Base-by-base conservation (phyloP, 768 basidiomycete genomes). In the Lactarius sanguifluus region DNA sequence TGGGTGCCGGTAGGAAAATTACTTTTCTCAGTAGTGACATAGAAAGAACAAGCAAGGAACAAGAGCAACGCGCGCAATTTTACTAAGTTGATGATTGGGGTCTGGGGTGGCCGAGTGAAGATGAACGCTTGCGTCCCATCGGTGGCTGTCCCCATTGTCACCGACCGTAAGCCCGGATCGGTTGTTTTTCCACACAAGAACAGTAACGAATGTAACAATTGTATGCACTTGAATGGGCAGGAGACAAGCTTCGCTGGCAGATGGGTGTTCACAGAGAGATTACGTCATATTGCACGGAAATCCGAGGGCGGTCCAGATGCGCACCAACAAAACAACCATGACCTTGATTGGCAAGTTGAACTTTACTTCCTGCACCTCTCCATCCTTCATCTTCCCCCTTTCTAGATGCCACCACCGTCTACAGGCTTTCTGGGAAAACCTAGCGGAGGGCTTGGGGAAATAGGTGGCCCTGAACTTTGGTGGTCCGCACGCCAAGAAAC, bases 391-490 rank as follows among this genome's bases (percentile, higher is more conserved):
- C 18, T 30, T 3, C 13, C 16, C 38, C 38, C 15, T 40, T 40
- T 56, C 36, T 58, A 34, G 34, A 36, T 58, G 36, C 20, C 13
- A 23, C n/a, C 25, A 56, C 18, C 16, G 9, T 20, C 15, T 25
- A 36, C 32, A 47, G 59, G 25, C 36, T 45, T 56, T 43, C 25
- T 56, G 9, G 64, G 52, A 16, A 16, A 54, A 16, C 52, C 52
- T 9, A n/a, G 34, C 23, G 52, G 52, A 25, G 25, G 30, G 13
- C 23, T 30, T 12, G 61, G 41, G n/a, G 25, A 38, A 1, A 23
- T 62, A 8, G 61, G 10, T 6, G 34, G 43, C 12, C 4, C 10
- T 9, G 65, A 66, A 66, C 30, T 9, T 50, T 66, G 65, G 65
- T 67, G 66, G 66, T 50, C 9, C 3, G 61, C 43, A 15, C 65